Base-by-base conservation (phyloP, 768 basidiomycete species). In the Hortiboletus flavorubellus region DNA sequence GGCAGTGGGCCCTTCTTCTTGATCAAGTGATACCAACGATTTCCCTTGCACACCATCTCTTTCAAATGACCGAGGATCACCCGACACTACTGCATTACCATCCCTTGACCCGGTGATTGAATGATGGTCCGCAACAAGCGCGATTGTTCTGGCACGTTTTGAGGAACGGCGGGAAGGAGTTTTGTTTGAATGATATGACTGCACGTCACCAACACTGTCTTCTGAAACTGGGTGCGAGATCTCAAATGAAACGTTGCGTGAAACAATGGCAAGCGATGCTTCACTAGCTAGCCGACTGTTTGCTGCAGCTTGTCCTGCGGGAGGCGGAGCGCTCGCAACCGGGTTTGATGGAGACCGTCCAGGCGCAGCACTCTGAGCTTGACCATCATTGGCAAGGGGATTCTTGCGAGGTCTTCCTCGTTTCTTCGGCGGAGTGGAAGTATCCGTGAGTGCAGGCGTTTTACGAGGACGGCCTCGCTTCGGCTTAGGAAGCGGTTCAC, bases 391-490 rank as follows among this genome's bases (percentile, higher is more conserved):
- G 18, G 53, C 9, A 35, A 54, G 15, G 2, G 43, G 53, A 30
- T 61, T 39, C 58, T 71, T 75, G 45, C 64, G 70, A 31, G 73
- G 72, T 30, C 73, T 66, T 30, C 73, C 75, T 9, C 72, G 68
- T 56, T 66, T 73, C 65, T 71, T 78, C 31, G 70, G 65, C 14
- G 57, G 55, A 18, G 37, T 37, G 5, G 59, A 29, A 41, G 40
- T 8, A 45, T 63, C 55, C 34, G 48, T 47, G 23, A 8, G 51
- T 29, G 11, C 51, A 16, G 56, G 60, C 41, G 64, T 58, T 60
- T 81, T 88, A 52, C 77, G 74, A 40, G 87, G 80, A 35, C 83
- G 72, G 23, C 83, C 84, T 61, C 78, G 79, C 67, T 87, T 89
- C 48, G 29, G 61, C 54, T 62, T 71, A 38, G 54, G 63, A 51